Conservation (phyloP, 495 filamentous ascomycete species). For the Xanthoparmelia taractica region DNA sequence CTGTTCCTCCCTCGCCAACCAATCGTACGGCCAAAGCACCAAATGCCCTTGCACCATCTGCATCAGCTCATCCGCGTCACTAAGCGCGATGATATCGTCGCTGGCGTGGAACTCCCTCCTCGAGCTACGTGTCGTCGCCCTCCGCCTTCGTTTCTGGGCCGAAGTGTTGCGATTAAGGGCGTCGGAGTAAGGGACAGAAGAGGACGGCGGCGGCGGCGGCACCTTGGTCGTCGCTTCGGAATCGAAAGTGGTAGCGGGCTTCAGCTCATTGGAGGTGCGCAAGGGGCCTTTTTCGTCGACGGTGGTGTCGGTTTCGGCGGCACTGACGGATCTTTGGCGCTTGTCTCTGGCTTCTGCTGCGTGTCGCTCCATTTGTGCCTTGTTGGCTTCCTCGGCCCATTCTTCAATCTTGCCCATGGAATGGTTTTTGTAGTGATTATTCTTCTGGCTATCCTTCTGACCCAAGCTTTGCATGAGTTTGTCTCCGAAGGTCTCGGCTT, state of each 20-base stretch:
- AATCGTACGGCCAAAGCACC: constrained; percentile 90
- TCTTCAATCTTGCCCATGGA: constrained; percentile 35
- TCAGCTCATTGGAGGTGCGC: constrained; percentile 25
- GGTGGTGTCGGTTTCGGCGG: constrained; percentile 14
- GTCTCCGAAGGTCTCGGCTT: constrained; percentile 28
- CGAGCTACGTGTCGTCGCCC: constrained; percentile 69
- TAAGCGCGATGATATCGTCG: constrained; percentile 64
- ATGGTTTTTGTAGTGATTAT: constrained; percentile 20
- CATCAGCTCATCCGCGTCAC: constrained; percentile 72
- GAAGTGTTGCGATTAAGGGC: constrained; percentile 40
- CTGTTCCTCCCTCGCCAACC: constrained; percentile 81
- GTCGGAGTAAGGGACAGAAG: constrained; percentile 43
- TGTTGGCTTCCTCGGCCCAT: constrained; percentile 35
- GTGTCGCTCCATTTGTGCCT: constrained; percentile 25
- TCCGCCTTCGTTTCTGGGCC: constrained; percentile 49
- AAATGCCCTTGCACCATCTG: constrained; percentile 79
- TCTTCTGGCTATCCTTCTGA: constrained; percentile 17
- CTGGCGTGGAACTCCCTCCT: constrained; percentile 60
- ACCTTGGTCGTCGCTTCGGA: constrained; percentile 21
- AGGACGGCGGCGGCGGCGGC: constrained; percentile 27
- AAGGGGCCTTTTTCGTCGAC: constrained; percentile 41
- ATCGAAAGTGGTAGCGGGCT: constrained; percentile 17
- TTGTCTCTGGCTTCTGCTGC: constrained; percentile 15
- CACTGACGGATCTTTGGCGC: constrained; percentile 9
- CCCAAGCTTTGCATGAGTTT: constrained; percentile 25